Percentiles rank a stretch among this genome's conserved stretches.
These are phyloP conservation scores for Aspergillus ochraceoroseus DNA, from an alignment of 2,329 filamentous ascomycete species.

Conservation along the genomic window DNA sequence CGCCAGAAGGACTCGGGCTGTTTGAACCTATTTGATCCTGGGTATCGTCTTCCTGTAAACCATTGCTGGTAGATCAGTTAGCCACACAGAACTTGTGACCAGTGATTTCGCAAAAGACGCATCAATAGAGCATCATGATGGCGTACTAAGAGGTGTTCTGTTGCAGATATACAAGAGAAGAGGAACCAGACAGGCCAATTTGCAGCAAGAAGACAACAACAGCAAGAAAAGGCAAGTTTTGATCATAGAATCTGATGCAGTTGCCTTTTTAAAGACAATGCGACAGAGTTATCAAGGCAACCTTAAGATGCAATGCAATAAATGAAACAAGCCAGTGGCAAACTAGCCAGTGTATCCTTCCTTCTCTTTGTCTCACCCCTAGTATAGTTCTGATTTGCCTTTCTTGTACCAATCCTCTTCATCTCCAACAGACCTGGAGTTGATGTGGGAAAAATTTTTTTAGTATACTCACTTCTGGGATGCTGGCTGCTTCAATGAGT, in stretches of 20 bases:
- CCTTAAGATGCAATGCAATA: no score
- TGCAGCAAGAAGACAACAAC: constrained; percentile 11
- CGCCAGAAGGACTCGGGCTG: constrained; percentile 81
- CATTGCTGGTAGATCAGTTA: constrained; percentile 28
- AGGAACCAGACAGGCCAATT: not conserved
- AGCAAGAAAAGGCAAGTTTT: constrained; percentile 1
- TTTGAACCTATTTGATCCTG: constrained; percentile 57
- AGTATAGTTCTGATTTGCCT: not conserved
- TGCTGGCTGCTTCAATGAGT: constrained; percentile 56
- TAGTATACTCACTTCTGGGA: constrained; percentile 58
- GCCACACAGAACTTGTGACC: constrained; percentile 17
- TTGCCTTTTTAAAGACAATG: constrained; percentile 13
- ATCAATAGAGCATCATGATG: constrained; percentile 11
- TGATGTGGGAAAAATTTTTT: not conserved
- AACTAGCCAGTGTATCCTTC: not conserved
- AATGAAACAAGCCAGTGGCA: no score
- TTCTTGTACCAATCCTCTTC: not conserved
- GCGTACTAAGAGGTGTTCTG: not conserved
- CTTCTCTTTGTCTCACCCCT: not conserved
- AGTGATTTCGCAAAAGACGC: constrained; percentile 6
- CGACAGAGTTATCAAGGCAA: no score
- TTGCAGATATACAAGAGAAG: no score
- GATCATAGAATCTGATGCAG: constrained; percentile 3
- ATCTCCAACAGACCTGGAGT: not conserved
- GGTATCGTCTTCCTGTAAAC: constrained; percentile 39